A percentile compares a stretch with the other conserved stretches of the same genome.
Conservation (phyloP, 345 rosid species). For the Gossypium thurberi region DNA sequence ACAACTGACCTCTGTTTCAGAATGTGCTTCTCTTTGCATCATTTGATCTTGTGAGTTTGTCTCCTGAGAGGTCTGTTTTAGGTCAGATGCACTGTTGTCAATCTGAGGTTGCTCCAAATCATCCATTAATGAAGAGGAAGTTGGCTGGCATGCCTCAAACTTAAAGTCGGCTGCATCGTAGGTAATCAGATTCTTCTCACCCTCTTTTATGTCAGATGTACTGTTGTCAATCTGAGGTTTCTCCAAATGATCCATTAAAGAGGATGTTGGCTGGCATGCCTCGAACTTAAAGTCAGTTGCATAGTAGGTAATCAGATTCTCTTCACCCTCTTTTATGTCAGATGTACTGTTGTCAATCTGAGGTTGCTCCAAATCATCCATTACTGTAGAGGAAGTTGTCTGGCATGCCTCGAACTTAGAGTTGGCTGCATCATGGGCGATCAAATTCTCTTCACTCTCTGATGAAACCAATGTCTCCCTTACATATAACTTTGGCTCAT, state of each 20-base stretch:
- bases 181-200: constrained; percentile 35
- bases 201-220: constrained; percentile 6
- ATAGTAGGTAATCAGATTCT: constrained; percentile 31
- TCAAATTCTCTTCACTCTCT: constrained; percentile 35
- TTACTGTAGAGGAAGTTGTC: constrained; percentile 12
- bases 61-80: constrained; percentile 34
- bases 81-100: constrained; percentile 29
- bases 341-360: no score
- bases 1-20: constrained; percentile 24
- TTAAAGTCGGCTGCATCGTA: constrained; percentile 26
- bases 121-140: constrained; percentile 19
- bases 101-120: constrained; percentile 32
- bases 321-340: constrained; percentile 23
- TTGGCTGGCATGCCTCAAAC: constrained; percentile 21
- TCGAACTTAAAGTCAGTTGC: constrained; percentile 28
- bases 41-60: constrained; percentile 28
- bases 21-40: constrained; percentile 20
- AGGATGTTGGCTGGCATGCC: constrained; percentile 18
- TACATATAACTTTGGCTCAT: constrained; percentile 20
- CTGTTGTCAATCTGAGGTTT: no score
- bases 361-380: no score
- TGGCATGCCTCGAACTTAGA: constrained; percentile 22
- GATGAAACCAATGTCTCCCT: constrained; percentile 24
- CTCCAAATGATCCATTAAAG: neutral
- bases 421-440: constrained; percentile 31